Conservation (phyloP, 495 filamentous ascomycete genomes). For the Xylaria flabelliformis region DNA sequence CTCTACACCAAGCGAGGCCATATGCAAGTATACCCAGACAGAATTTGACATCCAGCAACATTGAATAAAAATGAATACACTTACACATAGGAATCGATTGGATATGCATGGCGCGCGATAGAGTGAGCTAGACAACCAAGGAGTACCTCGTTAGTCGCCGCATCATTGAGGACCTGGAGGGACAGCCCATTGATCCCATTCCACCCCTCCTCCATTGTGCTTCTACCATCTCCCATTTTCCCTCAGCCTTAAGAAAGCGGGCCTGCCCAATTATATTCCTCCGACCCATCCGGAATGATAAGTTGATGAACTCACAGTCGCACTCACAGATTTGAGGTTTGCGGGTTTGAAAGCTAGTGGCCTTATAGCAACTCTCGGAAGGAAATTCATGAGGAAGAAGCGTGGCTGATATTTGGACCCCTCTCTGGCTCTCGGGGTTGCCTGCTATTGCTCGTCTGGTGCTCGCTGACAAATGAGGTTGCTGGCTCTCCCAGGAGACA, state of each 20-base stretch:
- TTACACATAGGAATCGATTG: constrained; percentile 98
- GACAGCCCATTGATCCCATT: constrained; percentile 3
- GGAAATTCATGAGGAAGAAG: constrained; percentile 36
- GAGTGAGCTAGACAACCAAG: constrained; percentile 40
- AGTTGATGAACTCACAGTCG: constrained; percentile 39
- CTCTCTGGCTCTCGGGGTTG: constrained; percentile 4
- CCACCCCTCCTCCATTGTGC: background rate
- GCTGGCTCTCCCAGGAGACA: constrained; percentile 23
- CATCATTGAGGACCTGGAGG: constrained; percentile 19
- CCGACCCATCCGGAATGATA: constrained; percentile 4
- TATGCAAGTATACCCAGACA: background rate
- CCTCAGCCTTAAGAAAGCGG: background rate
- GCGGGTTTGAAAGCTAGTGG: constrained; percentile 31
- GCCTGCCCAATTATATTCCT: background rate
- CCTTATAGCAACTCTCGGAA: constrained; percentile 33
- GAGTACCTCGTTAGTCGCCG: constrained; percentile 21
- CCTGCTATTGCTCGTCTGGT: constrained; percentile 9
- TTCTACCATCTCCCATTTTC: background rate
- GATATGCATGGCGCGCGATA: constrained; percentile 81
- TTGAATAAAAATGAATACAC: constrained; percentile 42
- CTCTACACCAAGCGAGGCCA: background rate
- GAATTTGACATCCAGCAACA: background rate
- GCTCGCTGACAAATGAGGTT: constrained; percentile 17
- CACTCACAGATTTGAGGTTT: constrained; percentile 35
- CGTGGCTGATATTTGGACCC: background rate